phyloP scores from a whole-genome alignment of 108 stramenopile genomes.

The Pelagomonas calceolata region DNA sequence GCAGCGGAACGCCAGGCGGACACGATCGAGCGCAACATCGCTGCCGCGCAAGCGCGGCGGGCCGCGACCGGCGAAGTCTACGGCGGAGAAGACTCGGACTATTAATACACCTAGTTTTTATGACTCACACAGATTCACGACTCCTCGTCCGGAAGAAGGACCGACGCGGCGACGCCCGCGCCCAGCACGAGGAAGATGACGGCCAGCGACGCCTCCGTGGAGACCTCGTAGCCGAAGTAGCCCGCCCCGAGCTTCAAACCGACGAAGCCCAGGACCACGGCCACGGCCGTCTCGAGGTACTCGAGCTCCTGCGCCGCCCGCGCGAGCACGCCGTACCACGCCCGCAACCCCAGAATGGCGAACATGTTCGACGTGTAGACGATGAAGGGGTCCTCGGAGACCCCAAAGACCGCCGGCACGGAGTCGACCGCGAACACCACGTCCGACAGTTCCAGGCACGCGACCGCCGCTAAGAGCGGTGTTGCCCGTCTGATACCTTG shows the following conservation, averaged over 20 bases:
- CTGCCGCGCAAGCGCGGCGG: too few species aligned
- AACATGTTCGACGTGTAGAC: constrained; percentile 43
- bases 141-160: constrained; percentile 25
- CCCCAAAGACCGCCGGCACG: constrained; percentile 6
- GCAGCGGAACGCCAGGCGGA: too few species aligned
- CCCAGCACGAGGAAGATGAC: constrained; percentile 58
- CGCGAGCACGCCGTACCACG: background rate
- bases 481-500: constrained; percentile 25
- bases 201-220: constrained; percentile 57
- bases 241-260: constrained; percentile 24
- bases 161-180: constrained; percentile 51
- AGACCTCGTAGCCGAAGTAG: constrained; percentile 32
- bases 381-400: constrained; percentile 34
- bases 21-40: too few species aligned
- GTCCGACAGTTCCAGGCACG: constrained; percentile 40
- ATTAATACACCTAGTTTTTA: too few species aligned
- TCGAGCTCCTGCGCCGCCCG: constrained; percentile 2
- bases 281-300: constrained; percentile 5
- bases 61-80: too few species aligned
- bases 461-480: constrained; percentile 26
- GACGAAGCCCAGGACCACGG: constrained; percentile 28
- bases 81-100: too few species aligned
- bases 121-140: too few species aligned
- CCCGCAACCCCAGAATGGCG: constrained; percentile 7
- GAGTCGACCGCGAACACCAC: constrained; percentile 39